These are phyloP conservation scores for Aspergillus neoniger DNA, from an alignment of 2,329 filamentous ascomycete species.

Conservation along the genomic window DNA sequence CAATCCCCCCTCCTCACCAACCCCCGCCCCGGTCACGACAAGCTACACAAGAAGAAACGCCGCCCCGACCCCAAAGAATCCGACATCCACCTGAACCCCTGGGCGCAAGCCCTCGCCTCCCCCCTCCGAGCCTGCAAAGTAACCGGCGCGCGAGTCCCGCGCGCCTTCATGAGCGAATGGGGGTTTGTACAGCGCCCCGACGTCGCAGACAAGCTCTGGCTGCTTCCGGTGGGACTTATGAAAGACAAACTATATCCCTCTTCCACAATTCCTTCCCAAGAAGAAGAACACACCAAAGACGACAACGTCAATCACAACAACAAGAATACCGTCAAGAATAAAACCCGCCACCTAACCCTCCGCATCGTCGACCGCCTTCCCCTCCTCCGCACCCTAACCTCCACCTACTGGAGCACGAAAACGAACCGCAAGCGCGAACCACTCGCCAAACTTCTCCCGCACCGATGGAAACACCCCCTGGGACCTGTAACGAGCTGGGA, in stretches of 20 bases:
- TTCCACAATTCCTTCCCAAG: no score
- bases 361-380: conserved; percentile 33
- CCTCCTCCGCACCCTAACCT: conserved; percentile 25
- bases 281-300: neutral
- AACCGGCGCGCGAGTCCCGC: conserved; percentile 38
- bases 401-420: conserved; percentile 11
- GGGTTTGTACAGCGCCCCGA: conserved; percentile 36
- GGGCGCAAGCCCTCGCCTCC: conserved; percentile 43
- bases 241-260: conserved; percentile 25
- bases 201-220: conserved; percentile 28
- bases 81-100: conserved; percentile 41
- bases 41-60: conserved; percentile 30
- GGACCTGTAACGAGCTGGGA: conserved; percentile 30
- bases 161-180: conserved; percentile 37
- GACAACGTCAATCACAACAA: neutral
- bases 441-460: conserved; percentile 33
- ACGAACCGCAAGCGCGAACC: conserved; percentile 15
- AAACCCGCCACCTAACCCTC: conserved; percentile 23
- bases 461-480: conserved; percentile 37
- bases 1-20: conserved; percentile 38
- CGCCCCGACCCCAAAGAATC: conserved; percentile 28
- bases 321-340: neutral
- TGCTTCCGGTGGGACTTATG: conserved; percentile 38
- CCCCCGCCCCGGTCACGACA: conserved; percentile 19
- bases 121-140: conserved; percentile 37